Base-by-base conservation (phyloP, 768 basidiomycete species). In the Auricularia cornea region DNA sequence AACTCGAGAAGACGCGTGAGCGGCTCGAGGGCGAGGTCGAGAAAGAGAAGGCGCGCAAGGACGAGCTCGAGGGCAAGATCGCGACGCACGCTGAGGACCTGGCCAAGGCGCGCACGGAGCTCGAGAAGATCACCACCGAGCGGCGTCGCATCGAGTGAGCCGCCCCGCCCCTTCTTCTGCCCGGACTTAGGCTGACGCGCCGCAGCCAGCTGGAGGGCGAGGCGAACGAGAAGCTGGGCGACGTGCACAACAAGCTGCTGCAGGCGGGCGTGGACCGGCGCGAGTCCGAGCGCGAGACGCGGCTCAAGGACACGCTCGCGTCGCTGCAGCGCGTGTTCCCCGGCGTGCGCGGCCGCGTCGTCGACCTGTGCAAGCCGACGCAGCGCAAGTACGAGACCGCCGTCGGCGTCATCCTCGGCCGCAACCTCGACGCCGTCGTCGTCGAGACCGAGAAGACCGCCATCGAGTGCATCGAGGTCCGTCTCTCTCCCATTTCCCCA, bases 381-480 rank as follows among this genome's bases (percentile, higher is more conserved):
- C 87, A 89, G 61, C 83, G 89, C 62, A 96, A 96, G 74, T 98
- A 96, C 71, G 91, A 97, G 71, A 84, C 84, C 0, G 93, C 97
- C 0, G 91, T 99, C 14, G 87, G 90, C 1, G 92, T 94, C 33
- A 86, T 98, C 28, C 82, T 99, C 2, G 97, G 97, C 0, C 83
- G 96, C 60, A 94, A 98, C 71, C 90, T 94, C 62, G 97, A 98
- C 70, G 91, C 94, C 1, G 84, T 99, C 62, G 92, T 99, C 8
- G 95, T 98, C 1, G 96, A 99, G 70, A 89, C 93, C 70, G 95
- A 98, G 78, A 94, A 92, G 75, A 95, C 92, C 1, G 97, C 93
- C 1, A 97, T 98, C 62, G 93, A 95, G 68, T 98, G 96, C 72
- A 98, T 98, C 69, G 94, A 98, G 80, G 93, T 91, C 65, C 56